Conservation (phyloP, 192 early-diverging fungal genomes). For the Chytriomyces confervae region DNA sequence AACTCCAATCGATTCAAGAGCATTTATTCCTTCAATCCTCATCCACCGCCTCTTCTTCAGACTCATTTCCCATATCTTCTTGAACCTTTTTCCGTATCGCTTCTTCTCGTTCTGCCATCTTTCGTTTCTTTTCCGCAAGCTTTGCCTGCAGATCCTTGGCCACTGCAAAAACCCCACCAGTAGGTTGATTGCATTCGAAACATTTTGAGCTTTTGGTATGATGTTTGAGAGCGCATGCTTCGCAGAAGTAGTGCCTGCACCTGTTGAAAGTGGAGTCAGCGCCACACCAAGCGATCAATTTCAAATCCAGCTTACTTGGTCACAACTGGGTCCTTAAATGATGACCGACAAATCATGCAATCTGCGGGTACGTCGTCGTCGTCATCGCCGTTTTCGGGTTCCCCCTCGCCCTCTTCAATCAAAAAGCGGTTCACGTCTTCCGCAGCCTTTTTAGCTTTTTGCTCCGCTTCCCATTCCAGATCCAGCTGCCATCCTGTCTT, state of each 20-base stretch:
- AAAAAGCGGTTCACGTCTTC: constrained; percentile 56
- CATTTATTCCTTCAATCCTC: neutral
- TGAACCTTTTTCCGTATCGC: constrained; percentile 48
- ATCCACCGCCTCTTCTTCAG: neutral
- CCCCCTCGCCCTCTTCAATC: constrained; percentile 46
- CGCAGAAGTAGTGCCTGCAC: constrained; percentile 97
- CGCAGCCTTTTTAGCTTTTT: constrained; percentile 53
- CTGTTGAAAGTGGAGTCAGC: constrained; percentile 36
- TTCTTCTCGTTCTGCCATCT: constrained; percentile 56
- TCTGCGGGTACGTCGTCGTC: constrained; percentile 93
- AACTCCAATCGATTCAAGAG: neutral
- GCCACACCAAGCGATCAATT: neutral
- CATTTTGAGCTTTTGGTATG: constrained; percentile 88
- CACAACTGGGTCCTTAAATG: constrained; percentile 87
- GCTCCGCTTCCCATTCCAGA: constrained; percentile 93
- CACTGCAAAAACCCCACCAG: constrained; percentile 82
- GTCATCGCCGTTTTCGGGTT: constrained; percentile 55
- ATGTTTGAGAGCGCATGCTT: constrained; percentile 86
- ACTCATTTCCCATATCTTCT: constrained; percentile 37
- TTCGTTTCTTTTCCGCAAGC: constrained; percentile 55
- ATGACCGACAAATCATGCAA: constrained; percentile 89
- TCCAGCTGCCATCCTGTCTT: constrained; percentile 98
- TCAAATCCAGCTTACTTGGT: constrained; percentile 66
- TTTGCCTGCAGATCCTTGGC: constrained; percentile 77
- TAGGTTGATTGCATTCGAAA: constrained; percentile 84